Base-by-base conservation (phyloP, 2,329 filamentous ascomycete species). In the Fusarium brevicatenulatum region DNA sequence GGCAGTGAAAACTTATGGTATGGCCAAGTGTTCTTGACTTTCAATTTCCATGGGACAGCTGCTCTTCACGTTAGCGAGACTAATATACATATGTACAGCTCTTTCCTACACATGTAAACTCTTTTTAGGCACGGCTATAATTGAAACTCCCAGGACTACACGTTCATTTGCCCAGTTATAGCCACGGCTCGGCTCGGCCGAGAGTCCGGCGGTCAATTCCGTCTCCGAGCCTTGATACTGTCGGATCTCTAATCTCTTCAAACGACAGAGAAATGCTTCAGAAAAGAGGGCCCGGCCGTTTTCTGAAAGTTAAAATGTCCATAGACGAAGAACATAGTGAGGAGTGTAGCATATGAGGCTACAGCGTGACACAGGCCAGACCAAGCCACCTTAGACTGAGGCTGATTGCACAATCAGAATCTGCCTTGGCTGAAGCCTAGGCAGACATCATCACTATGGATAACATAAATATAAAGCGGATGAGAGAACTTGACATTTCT, bases 341-440 rank as follows among this genome's bases (percentile, higher is more conserved):
- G 8, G 8, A n/a, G 4, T 19, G 10, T 4, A 13, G 32, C 7
- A 19, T n/a, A 19, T 18, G 19, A 40, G 23, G 18, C 8, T n/a
- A 15, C 19, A 5, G 34, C 10, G 15, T 40, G 19, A 30, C 34
- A n/a, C 8, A 28, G 28, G 34, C 23, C 23, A 37, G 12, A 12
- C 23, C 12, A 39, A 28, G 23, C 34, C 50, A 30, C 30, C 12
- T n/a, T 9, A 32, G 37, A 21, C 23, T 36, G 18, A 25, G 10
- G 54, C 40, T 47, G 54, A 36, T 47, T 57, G 40, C 39, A 34
- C n/a, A 47, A 13, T 15, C 28, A 10, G 19, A 72, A 23, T 71
- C 64, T 56, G 68, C 68, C 68, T 69, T 69, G 39, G 63, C 57
- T 59, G 42, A 21, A 23, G 23, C 25, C 19, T 19, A 71, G 68